Evolutionary conservation across 192 early-diverging fungal species (phyloP).

Genomic region (Jimgerdemannia lactiflua): DNA sequence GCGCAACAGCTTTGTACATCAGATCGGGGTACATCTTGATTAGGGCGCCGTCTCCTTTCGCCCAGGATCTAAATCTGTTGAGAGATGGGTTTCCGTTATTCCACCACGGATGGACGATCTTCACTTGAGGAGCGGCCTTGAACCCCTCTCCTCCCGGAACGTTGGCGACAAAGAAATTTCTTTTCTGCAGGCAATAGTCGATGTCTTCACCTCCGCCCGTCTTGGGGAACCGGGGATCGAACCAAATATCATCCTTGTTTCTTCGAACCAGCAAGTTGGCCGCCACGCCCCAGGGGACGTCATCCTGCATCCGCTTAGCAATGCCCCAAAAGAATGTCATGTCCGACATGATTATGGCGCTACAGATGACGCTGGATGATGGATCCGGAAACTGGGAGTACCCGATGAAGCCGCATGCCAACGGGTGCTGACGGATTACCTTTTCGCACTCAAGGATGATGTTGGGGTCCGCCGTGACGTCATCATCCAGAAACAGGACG

Average conservation of each 20-base stretch:
- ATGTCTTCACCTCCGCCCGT: slow-evolving; percentile 15
- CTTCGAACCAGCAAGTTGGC: slow-evolving; percentile 6
- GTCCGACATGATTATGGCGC: neutral
- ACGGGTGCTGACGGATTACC: slow-evolving; percentile 1
- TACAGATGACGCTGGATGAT: neutral
- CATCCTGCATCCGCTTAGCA: neutral
- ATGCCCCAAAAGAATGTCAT: slow-evolving; percentile 10
- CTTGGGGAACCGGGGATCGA: slow-evolving; percentile 1
- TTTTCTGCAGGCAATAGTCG: slow-evolving; percentile 9
- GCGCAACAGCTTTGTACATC: no score
- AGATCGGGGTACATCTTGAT: slow-evolving; percentile 3
- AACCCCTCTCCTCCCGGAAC: neutral
- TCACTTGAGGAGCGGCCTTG: slow-evolving; percentile 1
- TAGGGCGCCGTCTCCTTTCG: slow-evolving; percentile 4
- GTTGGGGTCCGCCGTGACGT: neutral
- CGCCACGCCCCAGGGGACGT: slow-evolving; percentile 8
- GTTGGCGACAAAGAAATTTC: neutral
- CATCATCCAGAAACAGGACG: slow-evolving; percentile 11
- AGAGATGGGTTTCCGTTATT: neutral
- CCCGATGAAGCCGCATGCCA: slow-evolving; percentile 5
- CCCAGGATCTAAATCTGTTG: neutral
- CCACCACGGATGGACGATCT: slow-evolving; percentile 10
- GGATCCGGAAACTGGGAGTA: neutral
- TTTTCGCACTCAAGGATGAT: slow-evolving; percentile 4
- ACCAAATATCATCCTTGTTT: neutral